These are phyloP conservation scores for Fusarium sp. DNA, from an alignment of 2,329 filamentous ascomycete genomes.

Conservation along the genomic window DNA sequence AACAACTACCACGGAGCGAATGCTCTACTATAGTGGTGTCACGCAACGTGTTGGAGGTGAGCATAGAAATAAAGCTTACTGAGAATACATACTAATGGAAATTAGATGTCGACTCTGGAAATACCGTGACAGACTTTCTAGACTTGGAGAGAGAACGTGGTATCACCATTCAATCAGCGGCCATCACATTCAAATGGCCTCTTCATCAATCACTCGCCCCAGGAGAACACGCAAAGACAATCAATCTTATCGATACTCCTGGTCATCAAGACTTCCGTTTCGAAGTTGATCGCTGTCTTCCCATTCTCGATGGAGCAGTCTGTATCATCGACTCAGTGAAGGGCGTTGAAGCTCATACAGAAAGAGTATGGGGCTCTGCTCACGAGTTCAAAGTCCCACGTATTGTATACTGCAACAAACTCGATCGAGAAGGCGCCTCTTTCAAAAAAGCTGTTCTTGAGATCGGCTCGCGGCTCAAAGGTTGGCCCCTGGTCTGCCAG, in stretches of 20 bases:
- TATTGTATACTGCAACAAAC: constrained; percentile 81
- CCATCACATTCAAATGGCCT: constrained; percentile 96
- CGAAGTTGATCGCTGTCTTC: constrained; percentile 90
- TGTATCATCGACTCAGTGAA: constrained; percentile 93
- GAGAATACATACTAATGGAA: constrained; percentile 3
- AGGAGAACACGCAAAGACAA: constrained; percentile 67
- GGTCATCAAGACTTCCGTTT: constrained; percentile 98
- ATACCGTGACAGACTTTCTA: constrained; percentile 96
- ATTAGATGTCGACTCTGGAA: constrained; percentile 90
- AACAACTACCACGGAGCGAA: constrained; percentile 97
- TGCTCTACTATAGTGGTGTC: constrained; percentile 96
- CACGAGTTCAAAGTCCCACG: constrained; percentile 86
- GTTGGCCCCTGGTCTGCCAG: constrained; percentile 91
- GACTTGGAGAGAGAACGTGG: constrained; percentile 91
- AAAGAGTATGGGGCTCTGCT: constrained; percentile 94
- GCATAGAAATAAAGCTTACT: background rate
- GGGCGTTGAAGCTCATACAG: constrained; percentile 95
- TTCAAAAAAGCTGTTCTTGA: constrained; percentile 90
- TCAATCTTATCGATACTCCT: constrained; percentile 93
- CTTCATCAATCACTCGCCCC: constrained; percentile 60
- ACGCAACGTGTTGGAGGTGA: constrained; percentile 83
- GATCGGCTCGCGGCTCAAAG: constrained; percentile 80
- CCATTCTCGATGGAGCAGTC: constrained; percentile 89
- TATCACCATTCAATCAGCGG: constrained; percentile 97
- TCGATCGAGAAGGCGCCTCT: constrained; percentile 78